These are phyloP conservation scores for Rhizoclosmatium globosum DNA, from an alignment of 192 early-diverging fungal species.

Conservation along the genomic window DNA sequence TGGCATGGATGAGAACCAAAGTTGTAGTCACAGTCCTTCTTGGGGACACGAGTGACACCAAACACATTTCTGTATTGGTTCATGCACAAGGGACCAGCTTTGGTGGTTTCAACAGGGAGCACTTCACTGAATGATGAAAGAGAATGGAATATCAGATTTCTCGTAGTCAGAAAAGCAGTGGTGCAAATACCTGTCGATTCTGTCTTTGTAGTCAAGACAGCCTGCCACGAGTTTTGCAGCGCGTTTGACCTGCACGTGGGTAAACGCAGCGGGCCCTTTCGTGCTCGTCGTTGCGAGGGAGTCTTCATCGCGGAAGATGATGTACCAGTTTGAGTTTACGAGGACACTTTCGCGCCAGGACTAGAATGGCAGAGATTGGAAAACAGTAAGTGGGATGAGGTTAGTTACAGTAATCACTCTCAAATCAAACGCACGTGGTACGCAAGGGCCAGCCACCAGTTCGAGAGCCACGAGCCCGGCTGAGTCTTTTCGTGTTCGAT, in stretches of 20 bases:
- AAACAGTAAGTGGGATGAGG: conserved; percentile 31
- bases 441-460: conserved; percentile 97
- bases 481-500: conserved; percentile 76
- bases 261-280: conserved; percentile 55
- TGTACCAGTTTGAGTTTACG: conserved; percentile 91
- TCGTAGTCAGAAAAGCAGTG: background rate
- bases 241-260: conserved; percentile 80
- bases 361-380: conserved; percentile 67
- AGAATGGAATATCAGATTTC: conserved; percentile 12
- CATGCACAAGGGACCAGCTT: conserved; percentile 80
- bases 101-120: conserved; percentile 74
- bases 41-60: conserved; percentile 85
- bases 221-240: conserved; percentile 76
- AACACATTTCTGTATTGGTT: conserved; percentile 82
- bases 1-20: conserved; percentile 58
- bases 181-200: conserved; percentile 63
- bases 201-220: conserved; percentile 79
- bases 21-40: conserved; percentile 75
- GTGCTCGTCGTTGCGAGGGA: conserved; percentile 43
- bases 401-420: conserved; percentile 71
- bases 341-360: conserved; percentile 82
- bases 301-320: conserved; percentile 71
- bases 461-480: conserved; percentile 87
- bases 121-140: conserved; percentile 39
- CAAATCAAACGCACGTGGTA: conserved; percentile 77